These are phyloP conservation scores for Eucalyptus polybractea DNA, from an alignment of 345 rosid species.

Conservation along the genomic window DNA sequence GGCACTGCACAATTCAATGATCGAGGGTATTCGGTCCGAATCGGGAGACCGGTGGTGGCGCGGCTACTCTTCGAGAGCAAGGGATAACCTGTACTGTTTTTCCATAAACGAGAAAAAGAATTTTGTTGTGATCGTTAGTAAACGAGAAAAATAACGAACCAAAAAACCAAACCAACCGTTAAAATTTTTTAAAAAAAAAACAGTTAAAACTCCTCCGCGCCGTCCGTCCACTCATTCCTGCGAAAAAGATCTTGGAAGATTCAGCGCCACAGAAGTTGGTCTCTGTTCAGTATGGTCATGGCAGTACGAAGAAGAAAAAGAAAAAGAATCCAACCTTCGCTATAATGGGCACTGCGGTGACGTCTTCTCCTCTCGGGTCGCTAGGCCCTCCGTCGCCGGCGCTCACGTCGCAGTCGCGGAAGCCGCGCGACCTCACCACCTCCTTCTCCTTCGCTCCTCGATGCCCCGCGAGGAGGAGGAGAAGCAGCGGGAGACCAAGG, in stretches of 20 bases:
- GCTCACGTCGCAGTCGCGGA: background rate
- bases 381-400: background rate
- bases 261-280: background rate
- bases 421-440: background rate
- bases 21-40: background rate
- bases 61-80: background rate
- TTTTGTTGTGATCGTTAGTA: background rate
- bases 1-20: accelerated
- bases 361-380: background rate
- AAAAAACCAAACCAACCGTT: background rate
- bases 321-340: background rate
- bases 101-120: background rate
- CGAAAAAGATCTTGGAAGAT: background rate
- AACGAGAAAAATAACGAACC: background rate
- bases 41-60: background rate
- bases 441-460: background rate
- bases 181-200: background rate
- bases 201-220: background rate
- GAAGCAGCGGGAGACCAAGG: background rate
- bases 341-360: background rate
- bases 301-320: background rate
- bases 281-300: background rate
- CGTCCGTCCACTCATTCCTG: background rate
- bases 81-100: background rate
- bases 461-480: background rate